A percentile compares a stretch with the other conserved stretches of the same genome.
Conservation (phyloP, 2,329 filamentous ascomycete genomes). For the Aspergillus melleus region DNA sequence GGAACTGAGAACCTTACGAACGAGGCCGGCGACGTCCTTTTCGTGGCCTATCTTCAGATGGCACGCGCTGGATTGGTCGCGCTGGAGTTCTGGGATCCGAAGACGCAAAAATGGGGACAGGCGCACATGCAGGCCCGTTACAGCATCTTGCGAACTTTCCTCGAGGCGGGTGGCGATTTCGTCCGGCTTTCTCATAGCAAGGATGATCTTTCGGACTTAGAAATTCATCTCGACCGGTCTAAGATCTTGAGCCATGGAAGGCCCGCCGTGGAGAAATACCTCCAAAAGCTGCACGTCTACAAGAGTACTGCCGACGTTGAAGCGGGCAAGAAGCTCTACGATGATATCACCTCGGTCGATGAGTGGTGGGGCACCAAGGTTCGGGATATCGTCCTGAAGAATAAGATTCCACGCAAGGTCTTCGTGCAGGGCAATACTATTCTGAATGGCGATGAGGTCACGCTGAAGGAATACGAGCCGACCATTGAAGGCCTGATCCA, state of each 20-base stretch:
- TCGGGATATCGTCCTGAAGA: constrained; percentile 61
- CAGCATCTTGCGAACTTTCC: constrained; percentile 74
- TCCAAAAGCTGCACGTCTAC: constrained; percentile 90
- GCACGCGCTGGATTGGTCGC: constrained; percentile 86
- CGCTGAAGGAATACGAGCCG: constrained; percentile 82
- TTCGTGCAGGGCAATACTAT: constrained; percentile 94
- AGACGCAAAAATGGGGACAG: constrained; percentile 88
- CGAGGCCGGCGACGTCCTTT: constrained; percentile 83
- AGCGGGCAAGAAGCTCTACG: constrained; percentile 76
- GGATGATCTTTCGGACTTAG: constrained; percentile 76
- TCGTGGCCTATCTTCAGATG: constrained; percentile 87
- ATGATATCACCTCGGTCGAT: constrained; percentile 77
- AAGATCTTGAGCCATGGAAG: constrained; percentile 85
- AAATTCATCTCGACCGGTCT: constrained; percentile 76
- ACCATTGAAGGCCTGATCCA: constrained; percentile 77
- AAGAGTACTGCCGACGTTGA: constrained; percentile 85
- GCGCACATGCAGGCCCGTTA: constrained; percentile 89
- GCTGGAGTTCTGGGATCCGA: constrained; percentile 93
- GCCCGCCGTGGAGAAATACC: constrained; percentile 77
- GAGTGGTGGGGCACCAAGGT: constrained; percentile 83
- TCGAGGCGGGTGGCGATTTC: constrained; percentile 82
- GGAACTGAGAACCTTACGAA: constrained; percentile 70
- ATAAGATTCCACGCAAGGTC: constrained; percentile 64
- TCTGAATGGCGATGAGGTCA: constrained; percentile 67
- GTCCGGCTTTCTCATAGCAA: constrained; percentile 75